phyloP scores from a whole-genome alignment of 106 monocot species.

The Dactylorhiza incarnata region DNA sequence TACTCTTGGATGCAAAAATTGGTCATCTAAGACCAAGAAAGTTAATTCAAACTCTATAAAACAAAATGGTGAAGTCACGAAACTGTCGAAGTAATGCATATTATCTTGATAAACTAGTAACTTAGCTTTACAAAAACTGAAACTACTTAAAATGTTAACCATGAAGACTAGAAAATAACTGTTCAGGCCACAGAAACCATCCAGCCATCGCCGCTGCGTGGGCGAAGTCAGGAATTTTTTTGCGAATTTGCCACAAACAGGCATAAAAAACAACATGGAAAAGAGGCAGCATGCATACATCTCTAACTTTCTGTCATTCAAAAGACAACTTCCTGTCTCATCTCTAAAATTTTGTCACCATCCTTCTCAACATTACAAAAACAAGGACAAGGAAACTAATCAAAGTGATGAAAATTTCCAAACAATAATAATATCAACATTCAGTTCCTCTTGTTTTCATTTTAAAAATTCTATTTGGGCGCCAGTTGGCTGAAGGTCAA shows the following conservation, averaged over 20 bases:
- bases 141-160: background rate
- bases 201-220: no score
- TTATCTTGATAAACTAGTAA: background rate
- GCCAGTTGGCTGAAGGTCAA: no score
- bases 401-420: background rate
- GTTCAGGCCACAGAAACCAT: no score
- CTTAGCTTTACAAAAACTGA: background rate
- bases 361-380: no score
- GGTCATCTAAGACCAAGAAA: background rate
- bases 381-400: background rate
- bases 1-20: no score
- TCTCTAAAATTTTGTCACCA: no score
- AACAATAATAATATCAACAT: background rate
- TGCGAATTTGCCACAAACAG: no score
- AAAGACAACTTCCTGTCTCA: no score
- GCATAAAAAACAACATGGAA: background rate
- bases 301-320: conserved; percentile 93
- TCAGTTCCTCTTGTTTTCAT: background rate
- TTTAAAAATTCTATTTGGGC: background rate
- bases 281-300: conserved; percentile 9
- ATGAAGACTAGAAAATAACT: background rate
- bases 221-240: no score
- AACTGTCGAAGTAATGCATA: background rate
- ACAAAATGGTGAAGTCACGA: background rate
- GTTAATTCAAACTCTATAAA: background rate